Conservation (phyloP, 75 land plant species). For the Cunninghamia lanceolata region DNA sequence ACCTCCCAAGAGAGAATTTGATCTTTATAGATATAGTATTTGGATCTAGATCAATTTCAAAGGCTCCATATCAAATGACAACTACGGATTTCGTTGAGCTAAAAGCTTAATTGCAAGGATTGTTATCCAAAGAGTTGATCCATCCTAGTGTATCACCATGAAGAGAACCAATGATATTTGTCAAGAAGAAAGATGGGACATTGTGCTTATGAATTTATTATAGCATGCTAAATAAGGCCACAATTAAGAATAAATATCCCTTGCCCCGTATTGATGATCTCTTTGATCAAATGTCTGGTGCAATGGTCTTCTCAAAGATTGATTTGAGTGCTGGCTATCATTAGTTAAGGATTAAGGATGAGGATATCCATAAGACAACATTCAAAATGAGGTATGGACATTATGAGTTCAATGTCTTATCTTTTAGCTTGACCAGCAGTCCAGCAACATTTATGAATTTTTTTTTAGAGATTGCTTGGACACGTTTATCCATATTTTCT, state of each 20-base stretch:
- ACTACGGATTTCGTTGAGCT: background rate
- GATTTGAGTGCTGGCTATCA: too few relatives aligned
- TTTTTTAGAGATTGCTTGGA: background rate
- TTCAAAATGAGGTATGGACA: background rate
- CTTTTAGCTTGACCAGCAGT: too few relatives aligned
- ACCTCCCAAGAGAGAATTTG: background rate
- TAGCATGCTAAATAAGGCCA: background rate
- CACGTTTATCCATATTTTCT: background rate
- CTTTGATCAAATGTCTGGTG: background rate
- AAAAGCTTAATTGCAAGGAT: background rate
- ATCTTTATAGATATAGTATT: background rate
- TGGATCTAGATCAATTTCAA: background rate
- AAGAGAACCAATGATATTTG: background rate
- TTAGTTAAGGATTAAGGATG: too few relatives aligned
- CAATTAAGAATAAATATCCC: background rate
- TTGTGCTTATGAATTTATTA: background rate
- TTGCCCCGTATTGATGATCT: background rate
- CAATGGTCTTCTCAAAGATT: background rate
- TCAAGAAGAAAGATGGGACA: background rate
- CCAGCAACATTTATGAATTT: too few relatives aligned
- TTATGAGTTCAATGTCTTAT: background rate
- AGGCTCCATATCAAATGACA: background rate
- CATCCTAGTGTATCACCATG: background rate
- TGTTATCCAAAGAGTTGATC: background rate
- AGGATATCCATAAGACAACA: too few relatives aligned